These are phyloP conservation scores for Coniella lustricola DNA, from an alignment of 2,329 filamentous ascomycete genomes.

Conservation along the genomic window DNA sequence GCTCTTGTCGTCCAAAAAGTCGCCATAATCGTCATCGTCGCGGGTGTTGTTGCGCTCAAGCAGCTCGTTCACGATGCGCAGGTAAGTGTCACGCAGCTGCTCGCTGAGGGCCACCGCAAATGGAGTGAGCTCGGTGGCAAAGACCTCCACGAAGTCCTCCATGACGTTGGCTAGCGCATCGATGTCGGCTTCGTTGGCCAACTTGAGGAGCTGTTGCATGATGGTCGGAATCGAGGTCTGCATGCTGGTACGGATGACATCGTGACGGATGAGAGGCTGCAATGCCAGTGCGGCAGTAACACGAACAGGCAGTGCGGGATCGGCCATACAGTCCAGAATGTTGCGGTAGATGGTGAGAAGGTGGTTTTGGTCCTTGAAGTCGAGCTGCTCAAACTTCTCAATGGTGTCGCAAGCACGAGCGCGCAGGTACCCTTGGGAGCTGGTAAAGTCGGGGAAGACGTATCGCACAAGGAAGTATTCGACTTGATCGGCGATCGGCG, in stretches of 20 bases:
- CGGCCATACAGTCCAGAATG: slow-evolving; percentile 94
- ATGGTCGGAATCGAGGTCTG: slow-evolving; percentile 97
- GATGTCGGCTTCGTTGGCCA: slow-evolving; percentile 96
- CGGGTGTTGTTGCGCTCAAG: slow-evolving; percentile 79
- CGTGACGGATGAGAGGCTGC: slow-evolving; percentile 91
- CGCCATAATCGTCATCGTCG: slow-evolving; percentile 71
- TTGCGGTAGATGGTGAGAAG: slow-evolving; percentile 93
- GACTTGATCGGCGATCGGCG: slow-evolving; percentile 92
- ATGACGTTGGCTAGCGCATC: slow-evolving; percentile 97
- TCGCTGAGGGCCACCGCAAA: slow-evolving; percentile 95
- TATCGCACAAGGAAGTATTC: slow-evolving; percentile 98
- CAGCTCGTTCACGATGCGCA: slow-evolving; percentile 86
- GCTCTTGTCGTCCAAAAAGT: slow-evolving; percentile 96
- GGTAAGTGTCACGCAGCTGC: slow-evolving; percentile 90
- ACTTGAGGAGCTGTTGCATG: slow-evolving; percentile 96
- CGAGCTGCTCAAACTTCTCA: slow-evolving; percentile 94
- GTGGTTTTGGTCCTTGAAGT: slow-evolving; percentile 96
- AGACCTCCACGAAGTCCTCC: slow-evolving; percentile 99
- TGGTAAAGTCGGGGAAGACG: slow-evolving; percentile 96
- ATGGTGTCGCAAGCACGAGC: slow-evolving; percentile 94
- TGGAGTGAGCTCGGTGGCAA: slow-evolving; percentile 91
- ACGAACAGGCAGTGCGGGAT: slow-evolving; percentile 84
- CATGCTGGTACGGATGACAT: slow-evolving; percentile 91
- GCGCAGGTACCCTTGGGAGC: slow-evolving; percentile 82
- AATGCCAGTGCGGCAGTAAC: slow-evolving; percentile 91